Percentiles rank a stretch among this genome's conserved stretches.
These are phyloP conservation scores for Penicillium arizonense DNA, from an alignment of 495 filamentous ascomycete species.

Conservation along the genomic window DNA sequence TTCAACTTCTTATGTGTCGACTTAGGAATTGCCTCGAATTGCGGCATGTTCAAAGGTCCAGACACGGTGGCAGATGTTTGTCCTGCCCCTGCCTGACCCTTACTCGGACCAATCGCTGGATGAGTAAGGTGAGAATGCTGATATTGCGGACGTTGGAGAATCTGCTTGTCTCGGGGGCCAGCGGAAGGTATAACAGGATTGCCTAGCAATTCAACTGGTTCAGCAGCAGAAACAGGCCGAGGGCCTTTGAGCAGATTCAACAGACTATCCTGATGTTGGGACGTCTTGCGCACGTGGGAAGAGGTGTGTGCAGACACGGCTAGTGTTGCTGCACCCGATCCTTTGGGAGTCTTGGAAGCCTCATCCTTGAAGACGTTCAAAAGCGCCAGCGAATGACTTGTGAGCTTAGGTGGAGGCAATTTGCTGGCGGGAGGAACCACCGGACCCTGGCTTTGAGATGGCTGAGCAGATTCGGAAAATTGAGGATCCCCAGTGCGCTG, in stretches of 20 bases:
- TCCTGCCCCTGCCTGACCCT: constrained; percentile 10
- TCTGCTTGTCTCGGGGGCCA: constrained; percentile 25
- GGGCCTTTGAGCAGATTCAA: constrained; percentile 36
- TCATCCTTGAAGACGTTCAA: constrained; percentile 63
- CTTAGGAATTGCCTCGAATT: constrained; percentile 43
- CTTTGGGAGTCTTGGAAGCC: constrained; percentile 30
- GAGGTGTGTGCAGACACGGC: constrained; percentile 20
- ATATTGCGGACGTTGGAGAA: constrained; percentile 35
- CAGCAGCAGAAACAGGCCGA: constrained; percentile 13
- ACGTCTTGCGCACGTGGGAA: constrained; percentile 25
- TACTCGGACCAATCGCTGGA: constrained; percentile 8
- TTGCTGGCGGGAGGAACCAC: constrained; percentile 56
- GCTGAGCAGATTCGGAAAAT: constrained; percentile 41
- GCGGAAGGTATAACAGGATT: constrained; percentile 24
- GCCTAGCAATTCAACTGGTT: constrained; percentile 36
- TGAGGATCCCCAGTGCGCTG: constrained; percentile 53
- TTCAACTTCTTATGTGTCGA: constrained; percentile 14
- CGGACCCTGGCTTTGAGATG: constrained; percentile 39
- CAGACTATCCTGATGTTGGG: constrained; percentile 41
- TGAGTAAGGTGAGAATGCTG: constrained; percentile 16
- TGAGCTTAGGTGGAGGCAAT: constrained; percentile 60
- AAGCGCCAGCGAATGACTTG: constrained; percentile 59
- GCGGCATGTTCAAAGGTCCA: constrained; percentile 48
- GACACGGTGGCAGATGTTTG: constrained; percentile 48
- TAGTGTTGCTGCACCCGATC: constrained; percentile 28